Base-by-base conservation (phyloP, 2,329 filamentous ascomycete species). In the Ceratocystiopsis sp. region DNA sequence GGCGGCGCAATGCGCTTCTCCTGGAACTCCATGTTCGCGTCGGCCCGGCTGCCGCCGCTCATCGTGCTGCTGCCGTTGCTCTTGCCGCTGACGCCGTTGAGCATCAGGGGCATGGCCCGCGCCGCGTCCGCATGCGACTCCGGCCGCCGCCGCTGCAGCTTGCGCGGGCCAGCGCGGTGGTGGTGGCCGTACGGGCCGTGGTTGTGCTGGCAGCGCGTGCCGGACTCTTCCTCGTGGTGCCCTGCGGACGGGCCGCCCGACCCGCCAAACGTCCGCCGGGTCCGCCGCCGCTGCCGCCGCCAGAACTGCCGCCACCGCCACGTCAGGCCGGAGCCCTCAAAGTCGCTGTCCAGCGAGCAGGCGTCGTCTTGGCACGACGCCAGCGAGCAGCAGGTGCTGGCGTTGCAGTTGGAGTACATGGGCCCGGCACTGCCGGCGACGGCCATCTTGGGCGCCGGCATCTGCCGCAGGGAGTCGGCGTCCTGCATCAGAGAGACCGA, bases 351-450 rank as follows among this genome's bases (percentile, higher is more conserved):
- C 17, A 36, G 34, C 29, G 42, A 43, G 32, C 40, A 43, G 19
- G 41, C 21, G 12, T 40, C 35, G 10, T 37, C 41, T 25, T 18
- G 15, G 13, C 46, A 36, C 29, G 43, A 42, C 11, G 44, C 43
- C 13, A 46, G 29, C 12, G 45, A 43, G 40, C 45, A 50, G 40
- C 39, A 46, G 3, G 46, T 48, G 46, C 46, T 48, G 15, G 39
- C 36, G n/a, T 13, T 17, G 35, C 44, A 46, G 41, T 46, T 44
- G 11, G 43, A 45, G 9, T 34, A 13, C 17, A 17, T 2, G 47
- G 42, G 0, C 42, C 46, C 1, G 38, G 42, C 1, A 38, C 42
- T 38, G 4, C 21, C 41, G 11, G 35, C 41, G 4, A 32, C 41
- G 11, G 35, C 38, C 8, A 34, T 7, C 16, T 19, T 19, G 2